Base-by-base conservation (phyloP, 208 protist species). In the Trypanosoma boissoni region DNA sequence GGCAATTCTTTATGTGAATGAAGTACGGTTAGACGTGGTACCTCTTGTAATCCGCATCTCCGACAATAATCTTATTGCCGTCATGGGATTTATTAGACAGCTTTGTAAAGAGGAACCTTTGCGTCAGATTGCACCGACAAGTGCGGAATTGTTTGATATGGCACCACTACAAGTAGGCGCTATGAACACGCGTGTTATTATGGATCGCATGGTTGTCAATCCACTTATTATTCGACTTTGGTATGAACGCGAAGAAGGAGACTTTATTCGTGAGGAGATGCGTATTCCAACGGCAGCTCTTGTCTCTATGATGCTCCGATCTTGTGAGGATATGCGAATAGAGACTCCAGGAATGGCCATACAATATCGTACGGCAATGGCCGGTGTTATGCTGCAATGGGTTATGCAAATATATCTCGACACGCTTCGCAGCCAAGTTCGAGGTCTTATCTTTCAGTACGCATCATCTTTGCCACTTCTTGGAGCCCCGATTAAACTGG, bases 141-240 rank as follows among this genome's bases (percentile, higher is more conserved):
- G 36, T 14, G 41, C 58, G 43, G 58, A 70, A 31, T 65, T 91
- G 12, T 86, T 80, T 66, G 49, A 73, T 2, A 57, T 52, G 24
- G 76, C 83, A 12, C 87, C 83, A 20, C 46, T 72, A 43, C 67
- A 77, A 56, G 72, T 83, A 2, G 79, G 86, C 52, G 58, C 79
- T 10, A 75, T 81, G 81, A 71, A 74, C 18, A 86, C 80, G 42
- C 74, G 62, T 49, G 48, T 96, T 36, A 74, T 84, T 46, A 18
- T 96, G n/a, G 79, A 91, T 43, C 70, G 77, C n/a, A 79, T 96
- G 55, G 85, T 96, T 46, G 74, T 93, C 24, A 92, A 96, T 74
- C 89, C 89, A 7, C 70, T 96, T 21, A 45, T 86, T 16, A 42
- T 93, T 26, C 89, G 86, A 10, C 51, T 96, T 26, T 96, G 89